Base-by-base conservation (phyloP, 495 filamentous ascomycete genomes). In the Halenospora varia region DNA sequence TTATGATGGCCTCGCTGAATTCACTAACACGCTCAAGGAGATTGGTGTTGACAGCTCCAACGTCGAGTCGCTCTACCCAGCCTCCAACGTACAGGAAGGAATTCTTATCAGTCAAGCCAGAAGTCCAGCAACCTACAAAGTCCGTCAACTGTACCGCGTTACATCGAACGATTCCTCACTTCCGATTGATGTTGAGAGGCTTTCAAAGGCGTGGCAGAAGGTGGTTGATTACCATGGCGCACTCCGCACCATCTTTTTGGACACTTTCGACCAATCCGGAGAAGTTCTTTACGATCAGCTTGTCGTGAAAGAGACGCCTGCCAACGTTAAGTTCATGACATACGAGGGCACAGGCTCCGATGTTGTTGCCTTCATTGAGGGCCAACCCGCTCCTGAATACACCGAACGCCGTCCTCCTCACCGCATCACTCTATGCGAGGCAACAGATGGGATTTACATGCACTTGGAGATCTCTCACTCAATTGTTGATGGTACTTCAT, bases 21-120 rank as follows among this genome's bases (percentile, higher is more conserved):
- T 46, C 9, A 25, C 51, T 4, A 29, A 49, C 15, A 22, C 39
- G 11, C 56, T 66, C 29, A 55, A 58, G 68, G 74, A 1, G 73
- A 79, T 52, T 77, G 81, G 54, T n/a, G 20, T 26, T 22, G 8
- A 18, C 23, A 25, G 24, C 72, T 9, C 42, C 4, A 45, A 45
- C n/a, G n/a, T 45, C 6, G 77, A 82, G 45, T 82, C 89, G 65
- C 65, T 84, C 0, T 90, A 88, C 57, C 85, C 86, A 4, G 88
- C 84, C 71, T 85, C 83, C 9, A 76, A 86, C 13, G 73, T 89
- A 1, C 88, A 92, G 65, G 85, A 88, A 62, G 86, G 84, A 1
- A 74, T 90, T 17, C 63, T 84, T 18, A 62, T 79, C 13, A 77
- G 74, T 49, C 74, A 76, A 35, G 72, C 80, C 13, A 80, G 76